These are phyloP conservation scores for Ambrosia trifida DNA, from an alignment of 129 eudicot genomes.

Conservation along the genomic window DNA sequence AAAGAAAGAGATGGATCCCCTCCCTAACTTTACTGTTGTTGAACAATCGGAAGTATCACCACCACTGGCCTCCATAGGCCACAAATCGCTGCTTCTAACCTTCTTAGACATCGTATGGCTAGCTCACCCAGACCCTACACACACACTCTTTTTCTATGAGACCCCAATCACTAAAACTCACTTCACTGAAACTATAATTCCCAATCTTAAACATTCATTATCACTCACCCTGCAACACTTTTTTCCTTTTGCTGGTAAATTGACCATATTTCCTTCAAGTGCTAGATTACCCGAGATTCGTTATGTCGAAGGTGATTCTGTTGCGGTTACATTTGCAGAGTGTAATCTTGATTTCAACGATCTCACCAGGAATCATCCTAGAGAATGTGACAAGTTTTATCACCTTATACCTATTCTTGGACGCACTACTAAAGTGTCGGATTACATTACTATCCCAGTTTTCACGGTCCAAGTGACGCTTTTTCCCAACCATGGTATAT, in stretches of 20 bases:
- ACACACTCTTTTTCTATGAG: constrained; percentile 1
- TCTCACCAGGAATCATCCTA: not conserved
- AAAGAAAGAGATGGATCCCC: too few species aligned
- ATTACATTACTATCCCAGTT: not conserved
- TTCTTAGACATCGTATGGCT: not conserved
- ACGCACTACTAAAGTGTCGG: not conserved
- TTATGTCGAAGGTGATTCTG: too few species aligned
- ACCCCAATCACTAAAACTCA: not conserved
- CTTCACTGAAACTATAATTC: not conserved
- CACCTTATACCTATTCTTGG: not conserved
- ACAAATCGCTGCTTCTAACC: not conserved
- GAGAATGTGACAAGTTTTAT: not conserved
- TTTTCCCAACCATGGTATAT: not conserved
- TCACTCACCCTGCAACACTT: too few species aligned
- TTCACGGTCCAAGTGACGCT: not conserved
- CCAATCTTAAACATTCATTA: not conserved
- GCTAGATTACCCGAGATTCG: too few species aligned
- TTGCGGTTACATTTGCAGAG: not conserved
- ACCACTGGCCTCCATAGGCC: not conserved
- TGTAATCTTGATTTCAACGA: not conserved
- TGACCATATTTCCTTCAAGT: not conserved
- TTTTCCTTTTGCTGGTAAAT: not conserved
- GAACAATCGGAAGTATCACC: not conserved
- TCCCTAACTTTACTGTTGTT: too few species aligned
- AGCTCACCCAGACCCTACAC: not conserved